These are phyloP conservation scores for Naganishia antarctica DNA, from an alignment of 768 basidiomycete species.

Conservation along the genomic window DNA sequence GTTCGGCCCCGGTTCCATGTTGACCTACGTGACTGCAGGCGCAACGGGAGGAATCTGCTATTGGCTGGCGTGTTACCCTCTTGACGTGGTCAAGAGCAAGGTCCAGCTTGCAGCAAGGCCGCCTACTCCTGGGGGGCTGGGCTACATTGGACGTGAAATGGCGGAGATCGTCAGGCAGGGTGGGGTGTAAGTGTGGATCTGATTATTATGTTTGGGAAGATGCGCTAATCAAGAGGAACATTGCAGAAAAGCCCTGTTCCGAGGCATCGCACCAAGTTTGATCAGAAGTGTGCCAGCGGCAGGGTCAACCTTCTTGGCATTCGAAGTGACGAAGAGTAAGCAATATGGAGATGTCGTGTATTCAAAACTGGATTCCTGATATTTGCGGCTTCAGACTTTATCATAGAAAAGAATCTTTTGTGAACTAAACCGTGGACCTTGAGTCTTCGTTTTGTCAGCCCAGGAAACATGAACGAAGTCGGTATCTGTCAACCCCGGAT, in stretches of 20 bases:
- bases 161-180: constrained; percentile 63
- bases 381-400: not conserved
- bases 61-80: constrained; percentile 89
- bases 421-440: not conserved
- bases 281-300: constrained; percentile 75
- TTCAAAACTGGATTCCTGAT: not conserved
- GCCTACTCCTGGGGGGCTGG: constrained; percentile 53
- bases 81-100: constrained; percentile 88
- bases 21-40: constrained; percentile 45
- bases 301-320: constrained; percentile 82
- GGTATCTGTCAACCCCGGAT: too few species aligned
- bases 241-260: constrained; percentile 35
- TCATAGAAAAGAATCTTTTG: constrained; percentile 13
- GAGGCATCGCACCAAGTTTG: constrained; percentile 42
- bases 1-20: constrained; percentile 33
- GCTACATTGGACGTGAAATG: constrained; percentile 71
- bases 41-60: constrained; percentile 63
- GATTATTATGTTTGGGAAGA: not conserved
- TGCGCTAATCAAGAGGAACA: not conserved
- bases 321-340: constrained; percentile 66
- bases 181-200: constrained; percentile 59
- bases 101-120: constrained; percentile 73
- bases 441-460: too few species aligned
- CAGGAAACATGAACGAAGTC: too few species aligned
- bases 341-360: too few species aligned